These are phyloP conservation scores for Alternaria longipes DNA, from an alignment of 2,329 filamentous ascomycete genomes.

Conservation along the genomic window DNA sequence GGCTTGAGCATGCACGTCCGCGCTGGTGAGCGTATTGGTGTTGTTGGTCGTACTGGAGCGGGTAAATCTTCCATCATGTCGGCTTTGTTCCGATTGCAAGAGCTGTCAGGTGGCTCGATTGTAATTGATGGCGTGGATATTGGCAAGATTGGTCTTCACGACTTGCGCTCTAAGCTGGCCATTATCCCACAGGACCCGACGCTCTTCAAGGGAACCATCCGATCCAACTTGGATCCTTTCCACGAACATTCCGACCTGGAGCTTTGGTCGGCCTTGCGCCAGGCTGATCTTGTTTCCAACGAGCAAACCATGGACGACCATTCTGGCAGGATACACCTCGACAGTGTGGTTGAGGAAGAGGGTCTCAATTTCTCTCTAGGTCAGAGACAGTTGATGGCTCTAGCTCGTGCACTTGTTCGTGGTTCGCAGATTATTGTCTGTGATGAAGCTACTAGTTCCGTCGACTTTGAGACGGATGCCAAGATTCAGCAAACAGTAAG, in stretches of 20 bases:
- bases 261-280: conserved; percentile 79
- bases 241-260: conserved; percentile 78
- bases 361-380: conserved; percentile 93
- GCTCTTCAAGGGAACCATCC: conserved; percentile 81
- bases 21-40: conserved; percentile 80
- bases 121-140: conserved; percentile 66
- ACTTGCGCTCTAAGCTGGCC: conserved; percentile 77
- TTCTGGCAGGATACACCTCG: conserved; percentile 77
- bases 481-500: conserved; percentile 92
- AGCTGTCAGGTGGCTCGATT: conserved; percentile 59
- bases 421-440: conserved; percentile 92
- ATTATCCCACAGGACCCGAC: conserved; percentile 89
- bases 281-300: conserved; percentile 73
- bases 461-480: conserved; percentile 85
- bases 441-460: conserved; percentile 80
- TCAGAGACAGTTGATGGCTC: conserved; percentile 80
- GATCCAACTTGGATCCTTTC: conserved; percentile 83
- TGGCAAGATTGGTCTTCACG: conserved; percentile 75
- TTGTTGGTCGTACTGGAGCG: conserved; percentile 82
- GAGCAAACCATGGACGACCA: conserved; percentile 59
- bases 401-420: conserved; percentile 88
- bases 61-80: conserved; percentile 88
- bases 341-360: conserved; percentile 88
- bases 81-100: conserved; percentile 76
- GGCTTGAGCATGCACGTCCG: conserved; percentile 70